Evolutionary conservation across 2,329 filamentous ascomycete species (phyloP).

Genomic region (Fusarium torreyae): DNA sequence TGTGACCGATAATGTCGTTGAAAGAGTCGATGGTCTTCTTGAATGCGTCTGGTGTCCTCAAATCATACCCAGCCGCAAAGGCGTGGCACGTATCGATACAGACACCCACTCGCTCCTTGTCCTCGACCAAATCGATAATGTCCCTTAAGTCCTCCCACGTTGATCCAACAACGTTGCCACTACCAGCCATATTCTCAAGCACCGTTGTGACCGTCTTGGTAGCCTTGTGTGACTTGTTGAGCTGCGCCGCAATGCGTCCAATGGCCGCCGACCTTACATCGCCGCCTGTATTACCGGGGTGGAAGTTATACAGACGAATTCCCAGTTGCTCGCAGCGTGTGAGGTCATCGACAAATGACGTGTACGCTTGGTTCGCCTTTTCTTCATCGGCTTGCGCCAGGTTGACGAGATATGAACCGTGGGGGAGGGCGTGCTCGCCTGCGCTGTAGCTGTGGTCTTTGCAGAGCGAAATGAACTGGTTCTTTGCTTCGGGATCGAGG

Average conservation of each 20-base stretch:
- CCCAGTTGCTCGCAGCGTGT: conserved; percentile 87
- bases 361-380: conserved; percentile 89
- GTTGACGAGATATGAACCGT: conserved; percentile 97
- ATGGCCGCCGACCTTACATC: conserved; percentile 79
- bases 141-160: conserved; percentile 89
- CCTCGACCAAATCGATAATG: conserved; percentile 83
- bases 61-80: conserved; percentile 93
- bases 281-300: conserved; percentile 87
- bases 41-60: conserved; percentile 83
- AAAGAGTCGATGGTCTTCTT: conserved; percentile 81
- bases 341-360: conserved; percentile 89
- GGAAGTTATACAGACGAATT: conserved; percentile 97
- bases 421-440: conserved; percentile 83
- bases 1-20: conserved; percentile 80
- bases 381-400: conserved; percentile 85
- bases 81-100: conserved; percentile 98
- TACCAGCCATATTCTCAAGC: conserved; percentile 95
- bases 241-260: conserved; percentile 81
- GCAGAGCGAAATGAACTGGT: conserved; percentile 79
- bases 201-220: conserved; percentile 85
- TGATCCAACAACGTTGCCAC: conserved; percentile 88
- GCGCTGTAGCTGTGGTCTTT: conserved; percentile 79
- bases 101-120: conserved; percentile 89
- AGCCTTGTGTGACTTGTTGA: conserved; percentile 86
- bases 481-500: conserved; percentile 76